These are phyloP conservation scores for Pleurotus djamor DNA, from an alignment of 768 basidiomycete species.

Conservation along the genomic window DNA sequence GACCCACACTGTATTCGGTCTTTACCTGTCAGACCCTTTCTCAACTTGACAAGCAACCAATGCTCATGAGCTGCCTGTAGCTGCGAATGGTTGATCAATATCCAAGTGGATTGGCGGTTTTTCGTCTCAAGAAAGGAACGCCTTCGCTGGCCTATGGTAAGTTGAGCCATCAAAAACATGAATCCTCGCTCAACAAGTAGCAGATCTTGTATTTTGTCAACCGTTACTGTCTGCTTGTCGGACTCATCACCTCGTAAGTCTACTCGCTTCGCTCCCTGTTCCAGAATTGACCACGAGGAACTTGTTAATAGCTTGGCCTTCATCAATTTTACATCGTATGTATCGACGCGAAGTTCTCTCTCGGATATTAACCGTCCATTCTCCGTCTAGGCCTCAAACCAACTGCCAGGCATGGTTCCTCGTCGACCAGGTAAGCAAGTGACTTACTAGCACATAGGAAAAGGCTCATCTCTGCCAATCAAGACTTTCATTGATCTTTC, in stretches of 20 bases:
- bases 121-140: neutral
- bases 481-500: neutral
- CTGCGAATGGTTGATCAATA: neutral
- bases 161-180: neutral
- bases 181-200: neutral
- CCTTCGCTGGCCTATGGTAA: neutral
- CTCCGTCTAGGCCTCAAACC: neutral
- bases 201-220: neutral
- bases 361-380: neutral
- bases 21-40: neutral
- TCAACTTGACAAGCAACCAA: neutral
- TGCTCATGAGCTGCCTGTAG: neutral
- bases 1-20: neutral
- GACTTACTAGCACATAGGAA: neutral
- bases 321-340: neutral
- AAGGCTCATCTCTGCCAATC: neutral
- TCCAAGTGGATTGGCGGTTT: neutral
- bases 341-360: neutral
- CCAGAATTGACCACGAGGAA: neutral
- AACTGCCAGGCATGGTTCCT: neutral
- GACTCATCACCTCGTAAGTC: neutral
- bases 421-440: neutral
- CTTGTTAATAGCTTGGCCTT: neutral
- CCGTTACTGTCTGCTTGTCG: neutral
- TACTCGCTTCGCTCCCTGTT: neutral